phyloP scores from a whole-genome alignment of 202 grass and related monocot species.

The Schoenoplectus triqueter region DNA sequence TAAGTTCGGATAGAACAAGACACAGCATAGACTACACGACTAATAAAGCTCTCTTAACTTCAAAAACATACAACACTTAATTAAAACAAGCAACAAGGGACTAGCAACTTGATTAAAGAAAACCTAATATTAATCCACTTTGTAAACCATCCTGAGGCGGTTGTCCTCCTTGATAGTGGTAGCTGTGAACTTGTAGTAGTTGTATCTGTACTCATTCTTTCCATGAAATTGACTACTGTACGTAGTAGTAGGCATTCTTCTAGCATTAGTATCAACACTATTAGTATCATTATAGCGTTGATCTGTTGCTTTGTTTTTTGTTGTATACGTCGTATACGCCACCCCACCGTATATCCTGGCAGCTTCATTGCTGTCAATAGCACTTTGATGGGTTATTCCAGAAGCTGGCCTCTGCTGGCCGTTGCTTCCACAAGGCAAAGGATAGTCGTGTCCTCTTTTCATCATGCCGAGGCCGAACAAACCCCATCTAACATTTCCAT shows the following conservation, averaged over 20 bases:
- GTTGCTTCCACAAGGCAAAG: background rate
- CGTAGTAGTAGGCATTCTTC: background rate
- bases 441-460: background rate
- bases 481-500: background rate
- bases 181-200: conserved; percentile 9
- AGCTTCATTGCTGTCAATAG: conserved; percentile 16
- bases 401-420: background rate
- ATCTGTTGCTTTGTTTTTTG: background rate
- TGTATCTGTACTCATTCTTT: background rate
- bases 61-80: background rate
- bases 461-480: background rate
- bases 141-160: background rate
- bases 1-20: too few species aligned
- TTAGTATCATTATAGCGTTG: background rate
- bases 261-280: background rate
- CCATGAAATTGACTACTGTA: background rate
- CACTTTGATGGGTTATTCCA: background rate
- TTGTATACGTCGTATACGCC: background rate
- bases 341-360: background rate
- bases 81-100: background rate
- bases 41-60: too few species aligned
- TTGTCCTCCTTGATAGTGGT: background rate
- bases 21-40: too few species aligned
- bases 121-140: background rate
- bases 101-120: background rate